phyloP scores from a whole-genome alignment of 176 grass and related monocot species.

The Zoysia pacifica region DNA sequence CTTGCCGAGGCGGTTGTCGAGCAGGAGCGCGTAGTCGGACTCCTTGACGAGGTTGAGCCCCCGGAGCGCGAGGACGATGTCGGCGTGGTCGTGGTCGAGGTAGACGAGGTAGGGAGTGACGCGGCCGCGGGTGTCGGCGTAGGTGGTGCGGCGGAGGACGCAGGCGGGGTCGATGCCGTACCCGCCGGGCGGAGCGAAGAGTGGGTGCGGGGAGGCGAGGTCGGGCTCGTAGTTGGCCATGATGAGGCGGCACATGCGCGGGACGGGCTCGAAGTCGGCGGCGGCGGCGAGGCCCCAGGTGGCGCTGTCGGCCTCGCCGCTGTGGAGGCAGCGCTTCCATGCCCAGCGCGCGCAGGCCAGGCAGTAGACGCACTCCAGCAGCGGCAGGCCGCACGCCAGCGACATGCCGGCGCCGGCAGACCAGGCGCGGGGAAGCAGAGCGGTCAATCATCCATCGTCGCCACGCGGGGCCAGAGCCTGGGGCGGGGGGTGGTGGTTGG shows the following conservation, averaged over 20 bases:
- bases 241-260: conserved; percentile 78
- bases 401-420: conserved; percentile 47
- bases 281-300: conserved; percentile 66
- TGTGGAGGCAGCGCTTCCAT: conserved; percentile 91
- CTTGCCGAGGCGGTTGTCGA: conserved; percentile 79
- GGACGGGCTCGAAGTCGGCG: conserved; percentile 69
- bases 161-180: conserved; percentile 35
- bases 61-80: conserved; percentile 69
- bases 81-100: conserved; percentile 68
- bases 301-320: conserved; percentile 68
- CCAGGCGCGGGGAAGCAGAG: neutral
- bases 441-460: conserved; percentile 31
- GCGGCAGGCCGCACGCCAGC: conserved; percentile 75
- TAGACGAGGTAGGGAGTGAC: conserved; percentile 82
- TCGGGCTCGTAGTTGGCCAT: conserved; percentile 70
- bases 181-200: conserved; percentile 25
- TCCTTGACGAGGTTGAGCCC: conserved; percentile 74
- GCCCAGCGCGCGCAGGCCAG: conserved; percentile 94
- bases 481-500: neutral
- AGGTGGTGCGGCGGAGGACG: conserved; percentile 60
- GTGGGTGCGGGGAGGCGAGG: neutral
- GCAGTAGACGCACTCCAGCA: conserved; percentile 97
- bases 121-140: conserved; percentile 59
- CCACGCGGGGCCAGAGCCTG: neutral
- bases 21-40: conserved; percentile 68